Percentiles rank a stretch among this genome's conserved stretches.
Conservation (phyloP, 1,284 basidiomycete species). For the Mycena sp. region DNA sequence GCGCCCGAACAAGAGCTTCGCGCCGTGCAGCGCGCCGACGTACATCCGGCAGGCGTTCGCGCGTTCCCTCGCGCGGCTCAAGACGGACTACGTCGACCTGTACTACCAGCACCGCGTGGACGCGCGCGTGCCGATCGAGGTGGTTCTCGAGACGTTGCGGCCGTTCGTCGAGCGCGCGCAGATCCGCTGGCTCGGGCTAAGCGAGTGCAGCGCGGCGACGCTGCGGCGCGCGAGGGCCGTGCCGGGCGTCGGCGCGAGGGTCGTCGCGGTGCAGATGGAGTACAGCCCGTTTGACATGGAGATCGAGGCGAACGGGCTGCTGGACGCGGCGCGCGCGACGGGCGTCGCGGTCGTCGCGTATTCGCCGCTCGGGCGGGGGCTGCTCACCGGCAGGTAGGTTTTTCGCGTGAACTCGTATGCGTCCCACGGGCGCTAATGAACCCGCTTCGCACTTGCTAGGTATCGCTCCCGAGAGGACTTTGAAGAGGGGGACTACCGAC, state of each 20-base stretch:
- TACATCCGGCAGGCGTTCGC: constrained; percentile 39
- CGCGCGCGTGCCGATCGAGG: constrained; percentile 51
- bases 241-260: constrained; percentile 41
- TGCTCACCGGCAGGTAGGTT: constrained; percentile 55
- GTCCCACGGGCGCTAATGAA: constrained; percentile 32
- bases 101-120: constrained; percentile 52
- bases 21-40: constrained; percentile 36
- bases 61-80: constrained; percentile 37
- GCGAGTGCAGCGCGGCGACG: constrained; percentile 54
- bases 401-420: background rate
- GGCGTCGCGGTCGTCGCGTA: constrained; percentile 35
- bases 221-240: constrained; percentile 51
- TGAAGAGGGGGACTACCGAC: constrained; percentile 57
- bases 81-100: constrained; percentile 46
- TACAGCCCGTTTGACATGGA: constrained; percentile 51
- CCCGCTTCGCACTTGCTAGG: constrained; percentile 26
- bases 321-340: constrained; percentile 29
- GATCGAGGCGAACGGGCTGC: constrained; percentile 38
- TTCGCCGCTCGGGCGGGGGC: constrained; percentile 59
- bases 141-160: constrained; percentile 50
- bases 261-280: constrained; percentile 56
- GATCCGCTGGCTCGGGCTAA: constrained; percentile 51
- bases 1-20: constrained; percentile 8
- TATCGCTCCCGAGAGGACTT: constrained; percentile 58
- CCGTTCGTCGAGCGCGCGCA: constrained; percentile 49